These are phyloP conservation scores for Aspergillus brasiliensis DNA, from an alignment of 2,329 filamentous ascomycete species.

Conservation along the genomic window DNA sequence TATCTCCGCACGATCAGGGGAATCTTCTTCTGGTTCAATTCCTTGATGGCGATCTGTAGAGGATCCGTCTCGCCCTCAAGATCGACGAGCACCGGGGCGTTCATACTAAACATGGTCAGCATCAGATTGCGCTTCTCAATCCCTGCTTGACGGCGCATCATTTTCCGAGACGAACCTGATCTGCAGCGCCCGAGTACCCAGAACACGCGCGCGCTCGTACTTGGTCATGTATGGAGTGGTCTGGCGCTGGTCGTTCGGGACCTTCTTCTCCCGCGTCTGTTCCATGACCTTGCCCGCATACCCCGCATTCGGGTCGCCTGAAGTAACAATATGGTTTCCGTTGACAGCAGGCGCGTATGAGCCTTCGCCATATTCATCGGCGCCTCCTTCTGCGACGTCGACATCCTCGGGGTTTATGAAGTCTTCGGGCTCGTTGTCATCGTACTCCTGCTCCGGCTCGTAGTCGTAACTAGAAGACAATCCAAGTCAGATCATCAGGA, in stretches of 20 bases:
- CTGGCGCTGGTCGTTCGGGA: constrained; percentile 80
- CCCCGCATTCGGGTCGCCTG: constrained; percentile 56
- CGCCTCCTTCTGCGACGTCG: constrained; percentile 56
- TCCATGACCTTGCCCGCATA: constrained; percentile 57
- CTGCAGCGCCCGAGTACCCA: constrained; percentile 90
- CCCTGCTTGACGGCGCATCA: background rate
- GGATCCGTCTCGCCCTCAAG: constrained; percentile 97
- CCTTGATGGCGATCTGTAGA: constrained; percentile 95
- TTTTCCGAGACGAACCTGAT: constrained; percentile 69
- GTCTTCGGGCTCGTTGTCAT: constrained; percentile 66
- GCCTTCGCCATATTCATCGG: constrained; percentile 57
- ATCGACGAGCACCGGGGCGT: constrained; percentile 93
- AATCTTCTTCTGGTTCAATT: constrained; percentile 97
- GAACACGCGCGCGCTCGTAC: constrained; percentile 90
- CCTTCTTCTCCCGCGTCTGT: constrained; percentile 75
- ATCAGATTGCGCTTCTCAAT: background rate
- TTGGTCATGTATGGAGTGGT: constrained; percentile 99
- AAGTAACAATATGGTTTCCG: constrained; percentile 45
- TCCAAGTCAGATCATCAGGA: constrained; percentile 28
- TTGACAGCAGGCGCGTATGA: constrained; percentile 38
- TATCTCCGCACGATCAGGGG: constrained; percentile 93
- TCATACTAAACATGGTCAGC: constrained; percentile 67
- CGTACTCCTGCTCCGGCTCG: constrained; percentile 63
- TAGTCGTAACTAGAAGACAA: constrained; percentile 46
- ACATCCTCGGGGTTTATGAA: constrained; percentile 59